Conservation (phyloP, 225 moss, liverwort and hornwort genomes). For the Pseudoscleropodium purum region DNA sequence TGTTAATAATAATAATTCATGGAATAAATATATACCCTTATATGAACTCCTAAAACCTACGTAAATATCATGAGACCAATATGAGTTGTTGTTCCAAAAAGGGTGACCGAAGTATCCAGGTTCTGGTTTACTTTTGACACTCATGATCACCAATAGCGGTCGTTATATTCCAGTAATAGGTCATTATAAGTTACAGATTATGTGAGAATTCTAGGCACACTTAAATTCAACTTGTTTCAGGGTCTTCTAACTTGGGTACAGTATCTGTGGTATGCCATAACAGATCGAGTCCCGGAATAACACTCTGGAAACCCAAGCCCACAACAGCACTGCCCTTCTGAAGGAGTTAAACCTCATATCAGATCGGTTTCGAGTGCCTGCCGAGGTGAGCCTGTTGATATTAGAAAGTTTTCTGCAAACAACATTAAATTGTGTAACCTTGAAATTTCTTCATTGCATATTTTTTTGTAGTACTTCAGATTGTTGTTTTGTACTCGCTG, state of each 20-base stretch:
- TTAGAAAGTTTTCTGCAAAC: not conserved
- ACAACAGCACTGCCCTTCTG: constrained; percentile 53
- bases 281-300: constrained; percentile 97
- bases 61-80: not conserved
- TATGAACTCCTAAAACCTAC: not conserved
- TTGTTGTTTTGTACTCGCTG: not conserved
- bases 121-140: not conserved
- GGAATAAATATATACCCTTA: not conserved
- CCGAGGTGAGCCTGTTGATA: constrained; percentile 32
- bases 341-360: constrained; percentile 60
- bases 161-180: not conserved
- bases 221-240: not conserved
- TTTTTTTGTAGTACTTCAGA: not conserved
- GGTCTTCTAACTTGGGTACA: constrained; percentile 1
- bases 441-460: not conserved
- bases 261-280: constrained; percentile 3
- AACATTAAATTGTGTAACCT: too few species aligned
- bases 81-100: not conserved
- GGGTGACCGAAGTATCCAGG: not conserved
- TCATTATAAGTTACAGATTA: not conserved
- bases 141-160: not conserved
- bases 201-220: not conserved
- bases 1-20: not conserved
- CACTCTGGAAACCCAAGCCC: constrained; percentile 71
- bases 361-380: constrained; percentile 68